Base-by-base conservation (phyloP, 2,329 filamentous ascomycete genomes). In the Exophiala oligosperma region DNA sequence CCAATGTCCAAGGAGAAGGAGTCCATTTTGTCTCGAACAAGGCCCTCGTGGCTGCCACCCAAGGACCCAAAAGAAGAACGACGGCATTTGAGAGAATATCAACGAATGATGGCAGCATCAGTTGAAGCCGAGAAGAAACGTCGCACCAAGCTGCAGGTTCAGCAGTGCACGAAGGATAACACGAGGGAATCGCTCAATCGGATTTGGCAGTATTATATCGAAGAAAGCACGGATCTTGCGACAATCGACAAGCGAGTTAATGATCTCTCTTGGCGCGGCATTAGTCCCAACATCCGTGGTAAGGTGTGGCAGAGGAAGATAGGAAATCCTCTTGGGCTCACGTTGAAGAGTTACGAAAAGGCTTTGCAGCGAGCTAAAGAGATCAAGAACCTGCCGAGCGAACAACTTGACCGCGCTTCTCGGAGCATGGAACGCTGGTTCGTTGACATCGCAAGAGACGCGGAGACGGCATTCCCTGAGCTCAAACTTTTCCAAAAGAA, bases 21-120 rank as follows among this genome's bases (percentile, higher is more conserved):
- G 66, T 85, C 81, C 63, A 81, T 86, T 14, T 72, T 87, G 23
- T 83, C 78, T 79, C 87, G 74, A 76, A 93, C 69, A 74, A 87
- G 74, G 76, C 92, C 81, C 37, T 87, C 81, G 49, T 89, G 81
- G 86, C 77, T 85, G 53, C 86, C 84, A 21, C 84, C 84, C 7
- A 86, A 83, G 74, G 87, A 94, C 64, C 92, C 91, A 1, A 89
- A 89, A 54, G 94, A 99, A 73, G 94, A 99, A 76, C 90, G 85
- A 71, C 88, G 87, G 65, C 94, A 99, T 73, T 72, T 99, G 64
- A 92, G 84, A 69, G 81, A 87, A 66, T 87, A 85, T 69, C 82
- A 86, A 73, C 78, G 77, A 66, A 87, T 87, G 83, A 84, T 87
- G 82, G 80, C 80, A n/a, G 75, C 80, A 46, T 81, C 84, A 28